A percentile compares a stretch with the other conserved stretches of the same genome.
These are phyloP conservation scores for Dactylellina leptospora DNA, from an alignment of 2,329 filamentous ascomycete genomes.

Conservation along the genomic window DNA sequence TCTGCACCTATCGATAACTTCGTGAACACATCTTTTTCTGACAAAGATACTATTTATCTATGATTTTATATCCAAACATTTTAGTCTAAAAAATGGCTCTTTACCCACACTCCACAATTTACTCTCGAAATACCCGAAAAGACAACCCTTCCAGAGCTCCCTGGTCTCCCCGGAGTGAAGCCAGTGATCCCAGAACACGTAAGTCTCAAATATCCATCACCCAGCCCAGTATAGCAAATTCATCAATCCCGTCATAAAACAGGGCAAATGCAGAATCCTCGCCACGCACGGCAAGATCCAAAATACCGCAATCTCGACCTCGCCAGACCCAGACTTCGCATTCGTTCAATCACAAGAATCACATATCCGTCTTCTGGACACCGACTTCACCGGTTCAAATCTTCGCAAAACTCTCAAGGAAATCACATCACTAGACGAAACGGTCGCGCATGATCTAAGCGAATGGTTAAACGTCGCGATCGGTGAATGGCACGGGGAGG, in stretches of 20 bases:
- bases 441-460: neutral
- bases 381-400: neutral
- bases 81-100: conserved; percentile 52
- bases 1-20: no score
- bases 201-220: conserved; percentile 7
- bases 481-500: conserved; percentile 23
- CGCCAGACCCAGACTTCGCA: conserved; percentile 32
- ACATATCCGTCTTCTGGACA: conserved; percentile 25
- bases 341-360: conserved; percentile 53
- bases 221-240: neutral
- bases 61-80: no score
- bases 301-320: conserved; percentile 27
- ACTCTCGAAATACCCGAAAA: conserved; percentile 16
- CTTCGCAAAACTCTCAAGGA: neutral
- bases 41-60: neutral
- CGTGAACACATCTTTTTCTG: conserved; percentile 12
- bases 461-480: conserved; percentile 28
- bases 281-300: conserved; percentile 13
- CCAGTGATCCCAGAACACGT: conserved; percentile 32
- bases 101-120: conserved; percentile 44
- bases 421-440: conserved; percentile 13
- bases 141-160: conserved; percentile 27
- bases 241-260: conserved; percentile 11
- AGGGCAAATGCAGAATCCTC: conserved; percentile 27
- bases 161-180: conserved; percentile 10